These are phyloP conservation scores for Sanghuangporus weigelae DNA, from an alignment of 1,284 basidiomycete genomes.

Conservation along the genomic window DNA sequence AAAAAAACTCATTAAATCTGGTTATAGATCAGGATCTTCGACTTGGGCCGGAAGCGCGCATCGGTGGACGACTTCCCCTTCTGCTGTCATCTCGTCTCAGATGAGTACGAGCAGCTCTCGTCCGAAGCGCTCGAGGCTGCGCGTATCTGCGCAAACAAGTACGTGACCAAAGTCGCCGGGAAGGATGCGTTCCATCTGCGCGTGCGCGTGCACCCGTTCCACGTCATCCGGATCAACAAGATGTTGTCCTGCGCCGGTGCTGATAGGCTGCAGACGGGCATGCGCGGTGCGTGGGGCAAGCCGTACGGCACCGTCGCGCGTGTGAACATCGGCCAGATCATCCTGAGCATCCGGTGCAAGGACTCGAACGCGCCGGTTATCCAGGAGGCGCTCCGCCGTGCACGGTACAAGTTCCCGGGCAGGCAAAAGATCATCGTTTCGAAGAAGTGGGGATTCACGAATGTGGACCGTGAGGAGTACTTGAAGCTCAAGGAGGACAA, in stretches of 20 bases:
- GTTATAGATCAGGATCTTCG: conserved; percentile 85
- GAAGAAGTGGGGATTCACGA: conserved; percentile 98
- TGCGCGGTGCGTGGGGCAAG: conserved; percentile 99
- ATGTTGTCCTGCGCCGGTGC: conserved; percentile 99
- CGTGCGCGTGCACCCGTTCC: conserved; percentile 97
- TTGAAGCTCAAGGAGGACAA: conserved; percentile 84
- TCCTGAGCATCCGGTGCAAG: conserved; percentile 93
- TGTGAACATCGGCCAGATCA: conserved; percentile 96
- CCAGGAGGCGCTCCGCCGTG: conserved; percentile 94
- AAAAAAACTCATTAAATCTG: background rate
- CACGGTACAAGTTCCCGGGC: conserved; percentile 99
- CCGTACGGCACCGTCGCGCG: conserved; percentile 95
- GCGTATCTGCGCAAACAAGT: conserved; percentile 99
- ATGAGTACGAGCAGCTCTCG: conserved; percentile 98
- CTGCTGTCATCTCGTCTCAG: conserved; percentile 94
- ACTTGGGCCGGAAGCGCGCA: conserved; percentile 93
- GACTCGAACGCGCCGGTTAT: conserved; percentile 86
- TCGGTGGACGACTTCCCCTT: conserved; percentile 97
- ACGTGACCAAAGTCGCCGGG: conserved; percentile 96
- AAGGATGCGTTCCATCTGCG: conserved; percentile 99
- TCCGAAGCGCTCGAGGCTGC: conserved; percentile 97
- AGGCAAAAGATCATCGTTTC: conserved; percentile 98
- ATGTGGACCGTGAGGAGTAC: conserved; percentile 90
- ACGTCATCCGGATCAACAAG: conserved; percentile 99
- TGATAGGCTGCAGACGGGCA: conserved; percentile 97